phyloP scores from a whole-genome alignment of 1,284 basidiomycete genomes.

The Cerioporus squamosus region DNA sequence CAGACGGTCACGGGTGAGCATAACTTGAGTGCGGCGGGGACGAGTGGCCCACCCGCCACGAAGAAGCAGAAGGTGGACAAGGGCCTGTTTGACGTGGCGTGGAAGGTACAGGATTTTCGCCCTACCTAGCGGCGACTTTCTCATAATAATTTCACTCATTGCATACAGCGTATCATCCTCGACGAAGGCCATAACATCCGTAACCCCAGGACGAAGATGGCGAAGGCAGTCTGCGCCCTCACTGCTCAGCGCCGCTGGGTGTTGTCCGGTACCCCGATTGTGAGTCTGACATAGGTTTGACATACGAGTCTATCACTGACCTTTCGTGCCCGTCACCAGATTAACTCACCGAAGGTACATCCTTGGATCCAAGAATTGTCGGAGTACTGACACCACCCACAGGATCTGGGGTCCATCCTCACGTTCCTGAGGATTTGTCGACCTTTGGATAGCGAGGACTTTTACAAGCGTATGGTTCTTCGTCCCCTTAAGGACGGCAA shows the following conservation, averaged over 20 bases:
- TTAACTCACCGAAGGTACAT: conserved; percentile 75
- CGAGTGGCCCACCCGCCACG: conserved; percentile 39
- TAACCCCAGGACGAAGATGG: conserved; percentile 86
- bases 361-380: neutral
- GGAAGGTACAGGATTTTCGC: conserved; percentile 62
- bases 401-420: conserved; percentile 87
- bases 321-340: conserved; percentile 52
- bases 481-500: conserved; percentile 74
- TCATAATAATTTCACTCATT: too few species aligned
- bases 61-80: conserved; percentile 64
- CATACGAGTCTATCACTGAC: neutral
- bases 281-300: conserved; percentile 40
- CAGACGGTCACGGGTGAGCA: conserved; percentile 68
- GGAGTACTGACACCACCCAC: neutral
- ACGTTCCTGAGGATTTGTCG: conserved; percentile 81
- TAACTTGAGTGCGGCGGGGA: conserved; percentile 29
- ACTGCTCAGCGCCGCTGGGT: conserved; percentile 81
- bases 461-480: conserved; percentile 77
- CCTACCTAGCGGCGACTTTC: too few species aligned
- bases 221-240: conserved; percentile 70
- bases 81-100: conserved; percentile 69
- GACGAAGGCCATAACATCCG: conserved; percentile 90
- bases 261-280: conserved; percentile 86
- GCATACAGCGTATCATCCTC: conserved; percentile 69
- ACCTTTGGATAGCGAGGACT: conserved; percentile 81